Base-by-base conservation (phyloP, 495 filamentous ascomycete genomes). In the Tetracladium marchalianum region DNA sequence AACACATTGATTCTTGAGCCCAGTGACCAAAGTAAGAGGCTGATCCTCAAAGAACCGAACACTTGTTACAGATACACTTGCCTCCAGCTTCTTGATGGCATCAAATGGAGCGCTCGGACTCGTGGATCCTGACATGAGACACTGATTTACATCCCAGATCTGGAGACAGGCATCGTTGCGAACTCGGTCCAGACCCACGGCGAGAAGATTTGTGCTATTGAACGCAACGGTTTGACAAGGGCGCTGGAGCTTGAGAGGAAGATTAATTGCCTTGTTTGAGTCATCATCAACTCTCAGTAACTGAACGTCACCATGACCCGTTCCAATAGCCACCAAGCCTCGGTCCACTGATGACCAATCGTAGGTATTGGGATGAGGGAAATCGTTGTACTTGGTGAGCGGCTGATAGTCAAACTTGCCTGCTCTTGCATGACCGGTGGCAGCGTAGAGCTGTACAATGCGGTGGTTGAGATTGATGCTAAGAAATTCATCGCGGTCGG, bases 181-280 rank as follows among this genome's bases (percentile, higher is more conserved):
- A 27, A 94, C 87, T 50, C 87, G 76, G 55, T 98, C 93, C 35
- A 97, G 69, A 11, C 87, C 92, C 12, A 88, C 85, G 13, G 92
- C 92, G 50, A 98, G 68, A 47, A 85, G 68, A 4, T 85, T 82
- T 32, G 77, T 73, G 18, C 76, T 78, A 59, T 80, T 94, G 64
- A 98, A 95, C 3, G 88, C 84, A 15, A 97, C 81, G 10, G 88
- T 84, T 61, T 97, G 95, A 59, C 89, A 95, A 49, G 84, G 82
- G 32, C 92, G 80, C 47, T 89, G 81, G 49, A 90, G 81, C 57
- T 89, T 94, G 45, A 90, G 77, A 8, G 80, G 80, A 33, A 95
- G 87, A 43, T 80, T 83, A 35, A 80, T 61, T 41, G 71, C 80
- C 44, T 70, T 75, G 52, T 77, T 80, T 16, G 72, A 75, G 53